Evolutionary conservation across 2,329 filamentous ascomycete genomes (phyloP).

Genomic region (Neofusicoccum sp.): DNA sequence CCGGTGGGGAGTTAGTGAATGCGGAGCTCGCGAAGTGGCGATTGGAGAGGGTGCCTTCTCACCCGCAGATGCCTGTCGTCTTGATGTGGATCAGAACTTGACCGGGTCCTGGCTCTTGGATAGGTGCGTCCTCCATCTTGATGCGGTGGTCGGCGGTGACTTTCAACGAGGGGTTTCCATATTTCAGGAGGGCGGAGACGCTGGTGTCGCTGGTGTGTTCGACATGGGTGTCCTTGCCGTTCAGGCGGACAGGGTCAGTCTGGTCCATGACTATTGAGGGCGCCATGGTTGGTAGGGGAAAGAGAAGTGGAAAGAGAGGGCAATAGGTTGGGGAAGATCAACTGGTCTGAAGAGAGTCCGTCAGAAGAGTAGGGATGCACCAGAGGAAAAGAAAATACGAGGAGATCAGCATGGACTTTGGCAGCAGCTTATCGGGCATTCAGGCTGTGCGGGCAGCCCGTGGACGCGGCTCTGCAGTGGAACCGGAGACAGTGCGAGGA

Average conservation of each 20-base stretch:
- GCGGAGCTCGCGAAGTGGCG: neutral
- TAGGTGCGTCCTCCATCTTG: conserved; percentile 60
- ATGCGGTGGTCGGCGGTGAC: conserved; percentile 64
- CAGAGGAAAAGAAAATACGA: neutral
- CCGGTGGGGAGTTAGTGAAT: neutral
- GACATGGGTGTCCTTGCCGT: neutral
- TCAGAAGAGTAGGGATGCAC: too few species aligned
- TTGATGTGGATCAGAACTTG: conserved; percentile 65
- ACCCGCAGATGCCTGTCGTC: conserved; percentile 67
- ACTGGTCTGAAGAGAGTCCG: too few species aligned
- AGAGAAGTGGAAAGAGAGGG: neutral
- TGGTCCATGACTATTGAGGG: conserved; percentile 2
- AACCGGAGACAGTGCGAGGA: neutral
- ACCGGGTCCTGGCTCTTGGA: conserved; percentile 55
- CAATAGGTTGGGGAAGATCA: neutral
- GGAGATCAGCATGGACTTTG: neutral
- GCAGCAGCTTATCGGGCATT: neutral
- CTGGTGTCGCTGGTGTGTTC: neutral
- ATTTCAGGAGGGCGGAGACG: conserved; percentile 8
- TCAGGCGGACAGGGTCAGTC: neutral
- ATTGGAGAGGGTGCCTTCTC: conserved; percentile 24
- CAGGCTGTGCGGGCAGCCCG: neutral
- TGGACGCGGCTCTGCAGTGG: neutral
- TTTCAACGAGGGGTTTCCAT: conserved; percentile 58
- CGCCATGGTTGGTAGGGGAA: neutral